Conservation (phyloP, 495 filamentous ascomycete genomes). For the Tuber aestivum region DNA sequence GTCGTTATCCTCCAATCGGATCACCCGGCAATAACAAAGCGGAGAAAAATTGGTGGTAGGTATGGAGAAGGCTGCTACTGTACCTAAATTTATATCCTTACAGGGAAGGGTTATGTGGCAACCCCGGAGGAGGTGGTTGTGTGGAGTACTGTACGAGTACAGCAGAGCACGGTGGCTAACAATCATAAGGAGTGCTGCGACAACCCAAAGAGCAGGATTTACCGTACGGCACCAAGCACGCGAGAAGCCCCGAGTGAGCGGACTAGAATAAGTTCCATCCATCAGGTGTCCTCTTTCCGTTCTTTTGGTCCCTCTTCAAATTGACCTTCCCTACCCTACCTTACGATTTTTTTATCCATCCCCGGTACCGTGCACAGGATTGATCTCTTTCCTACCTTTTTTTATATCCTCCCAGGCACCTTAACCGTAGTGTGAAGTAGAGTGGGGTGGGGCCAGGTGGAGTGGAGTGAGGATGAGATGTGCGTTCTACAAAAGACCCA, state of each 20-base stretch:
- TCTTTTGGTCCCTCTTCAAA: no score
- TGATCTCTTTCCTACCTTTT: neutral
- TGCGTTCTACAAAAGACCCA: neutral
- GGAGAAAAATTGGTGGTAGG: neutral
- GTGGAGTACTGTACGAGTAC: no score
- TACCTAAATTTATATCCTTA: neutral
- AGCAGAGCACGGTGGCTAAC: no score
- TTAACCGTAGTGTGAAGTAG: no score
- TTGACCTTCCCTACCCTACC: no score
- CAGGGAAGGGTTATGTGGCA: neutral
- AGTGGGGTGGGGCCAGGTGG: neutral
- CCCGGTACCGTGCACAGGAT: neutral
- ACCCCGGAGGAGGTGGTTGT: neutral
- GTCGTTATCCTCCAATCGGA: neutral
- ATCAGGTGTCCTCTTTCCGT: no score
- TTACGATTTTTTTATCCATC: neutral
- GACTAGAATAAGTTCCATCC: no score
- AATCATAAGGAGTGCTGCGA: no score
- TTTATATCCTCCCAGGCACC: neutral
- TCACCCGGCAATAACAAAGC: neutral
- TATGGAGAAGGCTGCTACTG: neutral
- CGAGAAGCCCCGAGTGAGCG: no score
- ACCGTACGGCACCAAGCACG: no score
- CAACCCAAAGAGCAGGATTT: no score
- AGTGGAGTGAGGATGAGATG: neutral